Percentiles rank a stretch among this genome's conserved stretches.
Conservation (phyloP, 179 eudicot species). For the Camellia oleifera region DNA sequence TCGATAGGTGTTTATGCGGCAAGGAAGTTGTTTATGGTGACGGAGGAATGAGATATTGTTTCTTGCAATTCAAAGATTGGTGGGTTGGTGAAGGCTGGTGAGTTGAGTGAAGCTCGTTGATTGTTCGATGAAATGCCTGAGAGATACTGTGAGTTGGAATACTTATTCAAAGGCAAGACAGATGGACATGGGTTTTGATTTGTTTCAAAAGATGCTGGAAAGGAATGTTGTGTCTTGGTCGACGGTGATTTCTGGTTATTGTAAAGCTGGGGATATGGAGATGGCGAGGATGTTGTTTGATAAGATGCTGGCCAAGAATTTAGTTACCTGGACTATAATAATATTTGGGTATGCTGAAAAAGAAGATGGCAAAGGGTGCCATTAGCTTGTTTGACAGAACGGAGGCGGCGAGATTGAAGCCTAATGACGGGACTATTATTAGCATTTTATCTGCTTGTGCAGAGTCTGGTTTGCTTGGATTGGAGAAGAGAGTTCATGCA, state of each 20-base stretch:
- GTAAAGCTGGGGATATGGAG: conserved; percentile 27
- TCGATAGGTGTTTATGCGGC: conserved; percentile 29
- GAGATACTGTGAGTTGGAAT: conserved; percentile 47
- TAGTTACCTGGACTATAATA: conserved; percentile 49
- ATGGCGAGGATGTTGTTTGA: too few species aligned
- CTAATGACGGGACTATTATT: conserved; percentile 15
- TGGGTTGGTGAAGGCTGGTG: conserved; percentile 36
- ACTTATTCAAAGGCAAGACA: conserved; percentile 38
- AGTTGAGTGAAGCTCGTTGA: conserved; percentile 29
- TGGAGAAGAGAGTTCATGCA: conserved; percentile 39
- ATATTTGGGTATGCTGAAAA: conserved; percentile 46
- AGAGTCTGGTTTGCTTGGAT: conserved; percentile 41
- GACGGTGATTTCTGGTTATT: conserved; percentile 40
- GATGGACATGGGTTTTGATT: conserved; percentile 35
- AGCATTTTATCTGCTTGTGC: conserved; percentile 38
- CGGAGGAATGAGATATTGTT: conserved; percentile 37
- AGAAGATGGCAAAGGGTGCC: conserved; percentile 44
- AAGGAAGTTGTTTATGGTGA: conserved; percentile 28
- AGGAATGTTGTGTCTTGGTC: conserved; percentile 15
- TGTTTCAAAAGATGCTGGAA: conserved; percentile 38
- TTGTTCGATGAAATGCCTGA: conserved; percentile 56
- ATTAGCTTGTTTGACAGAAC: conserved; percentile 30
- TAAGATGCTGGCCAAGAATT: conserved; percentile 47
- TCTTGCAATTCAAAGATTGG: conserved; percentile 43
- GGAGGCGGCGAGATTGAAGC: conserved; percentile 32